Percentiles rank a stretch among this genome's conserved stretches.
phyloP scores from a whole-genome alignment of 2,329 filamentous ascomycete genomes.

The Hypoxylon sp. region DNA sequence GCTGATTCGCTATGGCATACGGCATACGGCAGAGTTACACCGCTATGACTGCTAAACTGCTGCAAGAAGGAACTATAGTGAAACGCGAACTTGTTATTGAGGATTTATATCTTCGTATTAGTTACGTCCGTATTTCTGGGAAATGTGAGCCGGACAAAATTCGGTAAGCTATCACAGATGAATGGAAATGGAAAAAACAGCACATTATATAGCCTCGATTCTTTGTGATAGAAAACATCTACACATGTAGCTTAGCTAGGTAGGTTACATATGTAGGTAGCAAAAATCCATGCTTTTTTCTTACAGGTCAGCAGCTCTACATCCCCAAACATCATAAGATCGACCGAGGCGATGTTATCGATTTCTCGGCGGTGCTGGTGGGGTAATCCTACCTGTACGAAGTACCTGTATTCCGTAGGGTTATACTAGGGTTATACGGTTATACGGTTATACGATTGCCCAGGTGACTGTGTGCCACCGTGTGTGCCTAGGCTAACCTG shows the following conservation, averaged over 20 bases:
- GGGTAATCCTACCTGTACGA: conserved; percentile 5
- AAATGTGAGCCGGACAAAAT: conserved; percentile 2
- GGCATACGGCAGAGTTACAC: neutral
- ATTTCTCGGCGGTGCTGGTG: neutral
- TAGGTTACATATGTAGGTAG: no score
- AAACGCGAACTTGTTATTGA: neutral
- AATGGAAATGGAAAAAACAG: neutral
- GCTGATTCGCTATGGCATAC: neutral
- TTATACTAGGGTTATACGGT: no score
- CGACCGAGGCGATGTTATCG: conserved; percentile 29
- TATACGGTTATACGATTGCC: no score
- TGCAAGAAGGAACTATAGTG: conserved; percentile 12
- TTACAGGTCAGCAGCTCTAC: conserved; percentile 17
- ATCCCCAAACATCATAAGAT: conserved; percentile 30
- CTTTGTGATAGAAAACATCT: neutral
- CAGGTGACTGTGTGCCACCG: neutral
- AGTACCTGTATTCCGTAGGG: conserved; percentile 6
- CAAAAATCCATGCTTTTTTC: neutral
- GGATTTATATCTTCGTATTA: neutral
- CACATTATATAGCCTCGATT: neutral
- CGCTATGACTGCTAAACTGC: neutral
- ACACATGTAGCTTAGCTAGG: no score
- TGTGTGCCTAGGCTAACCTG: conserved; percentile 18
- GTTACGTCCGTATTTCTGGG: conserved; percentile 7
- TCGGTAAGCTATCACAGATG: neutral